These are phyloP conservation scores for Lycium barbarum DNA, from an alignment of 257 asterid species.

Conservation along the genomic window DNA sequence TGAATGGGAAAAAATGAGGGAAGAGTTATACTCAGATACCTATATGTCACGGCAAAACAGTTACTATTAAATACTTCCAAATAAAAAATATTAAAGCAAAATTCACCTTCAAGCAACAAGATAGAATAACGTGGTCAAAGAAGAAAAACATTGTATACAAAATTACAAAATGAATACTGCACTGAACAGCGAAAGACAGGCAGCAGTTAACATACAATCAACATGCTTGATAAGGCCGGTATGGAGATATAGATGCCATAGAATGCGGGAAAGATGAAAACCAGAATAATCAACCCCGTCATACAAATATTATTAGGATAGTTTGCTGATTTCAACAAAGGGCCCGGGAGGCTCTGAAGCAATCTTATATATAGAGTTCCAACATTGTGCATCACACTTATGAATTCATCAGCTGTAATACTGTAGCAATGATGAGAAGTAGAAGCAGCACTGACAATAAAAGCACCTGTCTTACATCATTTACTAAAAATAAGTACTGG, in stretches of 20 bases:
- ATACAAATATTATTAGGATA: background rate
- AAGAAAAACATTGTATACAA: background rate
- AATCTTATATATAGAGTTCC: background rate
- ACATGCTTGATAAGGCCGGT: background rate
- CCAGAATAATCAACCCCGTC: background rate
- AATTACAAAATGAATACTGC: background rate
- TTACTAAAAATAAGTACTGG: background rate
- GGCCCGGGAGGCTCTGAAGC: background rate
- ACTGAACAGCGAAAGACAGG: background rate
- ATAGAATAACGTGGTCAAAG: background rate
- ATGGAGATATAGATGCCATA: background rate
- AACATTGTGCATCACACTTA: background rate
- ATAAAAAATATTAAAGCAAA: background rate
- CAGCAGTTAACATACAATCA: background rate
- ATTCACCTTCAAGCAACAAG: background rate
- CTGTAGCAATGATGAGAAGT: background rate
- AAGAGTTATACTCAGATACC: background rate
- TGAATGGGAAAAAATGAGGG: background rate
- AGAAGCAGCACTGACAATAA: background rate
- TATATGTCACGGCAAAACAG: background rate
- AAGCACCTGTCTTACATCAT: background rate
- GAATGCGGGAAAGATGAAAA: background rate
- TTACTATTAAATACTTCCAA: no score
- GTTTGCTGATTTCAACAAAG: background rate
- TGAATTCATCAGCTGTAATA: background rate